These are phyloP conservation scores for Nigrograna mackinnonii DNA, from an alignment of 2,329 filamentous ascomycete genomes.

Conservation along the genomic window DNA sequence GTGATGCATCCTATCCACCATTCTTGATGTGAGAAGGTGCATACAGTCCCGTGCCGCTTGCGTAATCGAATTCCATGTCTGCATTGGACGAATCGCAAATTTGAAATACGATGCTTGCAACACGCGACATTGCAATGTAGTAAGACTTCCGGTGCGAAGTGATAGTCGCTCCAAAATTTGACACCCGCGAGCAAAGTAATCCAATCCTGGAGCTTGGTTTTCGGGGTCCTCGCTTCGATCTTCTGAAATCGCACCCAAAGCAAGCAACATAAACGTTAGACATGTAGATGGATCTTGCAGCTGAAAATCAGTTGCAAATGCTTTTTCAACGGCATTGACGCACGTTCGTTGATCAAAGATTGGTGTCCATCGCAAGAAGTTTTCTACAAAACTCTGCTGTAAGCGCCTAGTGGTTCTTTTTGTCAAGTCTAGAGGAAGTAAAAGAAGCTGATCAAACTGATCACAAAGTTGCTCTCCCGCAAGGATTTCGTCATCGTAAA, in stretches of 20 bases:
- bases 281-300: slow-evolving; percentile 18
- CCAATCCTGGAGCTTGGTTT: slow-evolving; percentile 20
- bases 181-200: slow-evolving; percentile 25
- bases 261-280: slow-evolving; percentile 23
- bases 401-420: slow-evolving; percentile 23
- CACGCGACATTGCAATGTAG: slow-evolving; percentile 25
- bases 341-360: slow-evolving; percentile 25
- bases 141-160: slow-evolving; percentile 20
- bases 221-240: slow-evolving; percentile 17
- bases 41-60: slow-evolving; percentile 27
- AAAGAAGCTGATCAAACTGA: slow-evolving; percentile 19
- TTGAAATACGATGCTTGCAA: slow-evolving; percentile 30
- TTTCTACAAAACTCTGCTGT: slow-evolving; percentile 28
- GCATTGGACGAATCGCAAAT: slow-evolving; percentile 25
- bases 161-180: slow-evolving; percentile 23
- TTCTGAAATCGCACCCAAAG: slow-evolving; percentile 25
- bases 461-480: slow-evolving; percentile 27
- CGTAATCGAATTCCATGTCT: slow-evolving; percentile 28
- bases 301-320: slow-evolving; percentile 11
- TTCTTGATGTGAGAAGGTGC: slow-evolving; percentile 25
- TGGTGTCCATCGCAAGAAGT: slow-evolving; percentile 30
- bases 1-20: slow-evolving; percentile 16
- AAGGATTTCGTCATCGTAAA: slow-evolving; percentile 30
- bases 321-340: slow-evolving; percentile 19
- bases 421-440: slow-evolving; percentile 16